phyloP scores from a whole-genome alignment of 2,329 filamentous ascomycete genomes.

The Lachnellula hyalina region DNA sequence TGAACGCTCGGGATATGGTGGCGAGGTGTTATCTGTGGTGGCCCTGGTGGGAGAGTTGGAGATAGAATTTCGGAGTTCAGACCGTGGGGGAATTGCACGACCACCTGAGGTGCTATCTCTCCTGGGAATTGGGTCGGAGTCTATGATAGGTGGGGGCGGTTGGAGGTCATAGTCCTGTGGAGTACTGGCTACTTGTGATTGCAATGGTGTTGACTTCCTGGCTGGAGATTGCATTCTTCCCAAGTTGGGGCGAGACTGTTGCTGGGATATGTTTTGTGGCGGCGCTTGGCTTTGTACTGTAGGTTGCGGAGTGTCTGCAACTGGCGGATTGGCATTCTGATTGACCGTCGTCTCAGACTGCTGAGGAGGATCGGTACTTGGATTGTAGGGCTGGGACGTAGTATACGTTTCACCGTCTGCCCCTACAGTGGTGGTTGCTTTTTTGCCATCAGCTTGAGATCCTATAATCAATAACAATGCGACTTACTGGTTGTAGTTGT shows the following conservation, averaged over 20 bases:
- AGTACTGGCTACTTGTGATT: not conserved
- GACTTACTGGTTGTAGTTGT: too few relatives aligned
- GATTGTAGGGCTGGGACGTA: too few relatives aligned
- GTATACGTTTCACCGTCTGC: too few relatives aligned
- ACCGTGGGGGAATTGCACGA: constrained; percentile 14
- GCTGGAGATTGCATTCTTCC: not conserved
- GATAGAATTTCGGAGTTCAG: constrained; percentile 4
- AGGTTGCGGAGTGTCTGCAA: not conserved
- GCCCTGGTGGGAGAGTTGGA: not conserved
- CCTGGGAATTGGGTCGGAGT: not conserved
- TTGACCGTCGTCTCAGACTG: too few relatives aligned
- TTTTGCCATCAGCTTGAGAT: too few relatives aligned
- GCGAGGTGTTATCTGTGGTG: not conserved
- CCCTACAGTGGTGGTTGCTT: too few relatives aligned
- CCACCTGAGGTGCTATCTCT: constrained; percentile 9
- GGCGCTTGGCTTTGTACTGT: not conserved
- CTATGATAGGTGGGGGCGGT: not conserved
- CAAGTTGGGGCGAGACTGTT: not conserved
- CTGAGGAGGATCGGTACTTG: too few relatives aligned
- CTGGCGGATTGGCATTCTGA: not conserved
- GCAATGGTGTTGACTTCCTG: not conserved
- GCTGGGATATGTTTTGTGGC: not conserved
- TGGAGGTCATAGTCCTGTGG: not conserved
- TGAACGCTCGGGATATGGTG: constrained; percentile 6
- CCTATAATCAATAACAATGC: too few relatives aligned